These are phyloP conservation scores for Candida sithepensis DNA, from an alignment of 805 yeast species.

Conservation along the genomic window DNA sequence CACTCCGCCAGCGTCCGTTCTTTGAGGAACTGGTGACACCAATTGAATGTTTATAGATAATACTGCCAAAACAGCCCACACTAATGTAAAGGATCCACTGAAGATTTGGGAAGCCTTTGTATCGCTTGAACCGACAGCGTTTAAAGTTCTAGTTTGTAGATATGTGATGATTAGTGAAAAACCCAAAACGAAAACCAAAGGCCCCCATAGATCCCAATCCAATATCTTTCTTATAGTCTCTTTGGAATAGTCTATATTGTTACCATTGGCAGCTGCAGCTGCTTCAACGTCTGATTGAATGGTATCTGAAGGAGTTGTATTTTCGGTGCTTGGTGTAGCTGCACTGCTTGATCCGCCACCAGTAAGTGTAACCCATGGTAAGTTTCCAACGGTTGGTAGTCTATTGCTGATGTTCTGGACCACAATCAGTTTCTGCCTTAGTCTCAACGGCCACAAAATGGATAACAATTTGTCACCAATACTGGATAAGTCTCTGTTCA, in stretches of 20 bases:
- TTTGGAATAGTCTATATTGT: constrained; percentile 31
- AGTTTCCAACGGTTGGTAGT: constrained; percentile 8
- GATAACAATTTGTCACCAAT: constrained; percentile 33
- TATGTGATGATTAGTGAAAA: constrained; percentile 48
- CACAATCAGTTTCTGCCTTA: constrained; percentile 27
- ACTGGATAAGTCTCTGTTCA: constrained; percentile 33
- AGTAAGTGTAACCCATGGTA: background rate
- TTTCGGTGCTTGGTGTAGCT: constrained; percentile 8
- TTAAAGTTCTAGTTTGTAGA: constrained; percentile 32
- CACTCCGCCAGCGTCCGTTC: constrained; percentile 23
- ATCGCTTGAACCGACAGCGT: constrained; percentile 22
- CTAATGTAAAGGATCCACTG: constrained; percentile 49
- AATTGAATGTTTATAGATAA: constrained; percentile 53
- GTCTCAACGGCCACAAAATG: constrained; percentile 35
- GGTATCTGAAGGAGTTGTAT: constrained; percentile 13
- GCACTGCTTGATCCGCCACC: background rate
- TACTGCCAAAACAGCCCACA: constrained; percentile 47
- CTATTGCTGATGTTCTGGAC: constrained; percentile 28
- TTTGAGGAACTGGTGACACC: constrained; percentile 43
- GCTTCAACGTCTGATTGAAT: constrained; percentile 14
- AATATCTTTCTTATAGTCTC: constrained; percentile 35
- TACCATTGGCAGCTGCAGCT: constrained; percentile 11
- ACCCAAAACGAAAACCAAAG: constrained; percentile 46
- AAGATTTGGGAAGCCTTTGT: constrained; percentile 44
- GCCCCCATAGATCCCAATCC: constrained; percentile 67